Evolutionary conservation across 1,284 basidiomycete genomes (phyloP).

Genomic region (Moesziomyces aphidis): DNA sequence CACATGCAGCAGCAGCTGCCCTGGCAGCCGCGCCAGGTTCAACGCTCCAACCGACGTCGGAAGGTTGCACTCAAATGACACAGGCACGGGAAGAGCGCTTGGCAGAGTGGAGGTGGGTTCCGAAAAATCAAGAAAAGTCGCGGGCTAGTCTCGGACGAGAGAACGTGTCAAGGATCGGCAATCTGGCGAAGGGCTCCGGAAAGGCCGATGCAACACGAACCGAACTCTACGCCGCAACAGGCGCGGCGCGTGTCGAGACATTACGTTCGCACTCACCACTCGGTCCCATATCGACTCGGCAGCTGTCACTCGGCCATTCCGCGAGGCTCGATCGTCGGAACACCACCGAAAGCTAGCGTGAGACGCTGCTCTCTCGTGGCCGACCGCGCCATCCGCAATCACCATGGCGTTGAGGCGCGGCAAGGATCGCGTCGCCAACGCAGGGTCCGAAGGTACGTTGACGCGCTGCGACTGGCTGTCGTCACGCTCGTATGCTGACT

Average conservation of each 20-base stretch:
- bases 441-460: conserved; percentile 41
- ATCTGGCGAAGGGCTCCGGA: neutral
- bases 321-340: neutral
- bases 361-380: neutral
- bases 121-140: too few relatives aligned
- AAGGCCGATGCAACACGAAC: neutral
- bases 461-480: neutral
- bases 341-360: conserved; percentile 1
- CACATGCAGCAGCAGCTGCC: neutral
- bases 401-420: conserved; percentile 40
- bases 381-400: neutral
- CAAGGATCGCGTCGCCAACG: conserved; percentile 44
- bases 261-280: neutral
- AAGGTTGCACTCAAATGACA: too few relatives aligned
- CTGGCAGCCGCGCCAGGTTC: neutral
- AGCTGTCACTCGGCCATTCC: neutral
- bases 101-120: neutral
- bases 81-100: too few relatives aligned
- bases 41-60: too few relatives aligned
- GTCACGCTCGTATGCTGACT: neutral
- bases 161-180: neutral
- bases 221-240: neutral
- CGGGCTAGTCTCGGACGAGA: neutral
- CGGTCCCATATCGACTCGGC: too few relatives aligned
- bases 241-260: neutral